Percentiles rank a stretch among this genome's conserved stretches.
Conservation (phyloP, 116 monocot genomes). For the Phalaenopsis hybrid region DNA sequence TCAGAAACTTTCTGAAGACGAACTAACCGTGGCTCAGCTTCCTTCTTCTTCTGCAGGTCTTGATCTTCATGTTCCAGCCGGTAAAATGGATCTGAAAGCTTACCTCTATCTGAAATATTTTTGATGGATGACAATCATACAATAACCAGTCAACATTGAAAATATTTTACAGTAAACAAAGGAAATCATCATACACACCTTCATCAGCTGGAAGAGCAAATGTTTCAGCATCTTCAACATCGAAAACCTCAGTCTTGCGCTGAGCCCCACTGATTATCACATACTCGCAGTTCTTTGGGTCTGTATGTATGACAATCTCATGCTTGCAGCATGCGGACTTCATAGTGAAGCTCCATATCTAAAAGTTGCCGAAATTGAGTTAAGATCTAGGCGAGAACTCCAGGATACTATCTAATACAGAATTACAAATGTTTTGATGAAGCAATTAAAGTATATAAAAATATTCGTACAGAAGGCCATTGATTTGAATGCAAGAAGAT, state of each 20-base stretch:
- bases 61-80: slow-evolving; percentile 91
- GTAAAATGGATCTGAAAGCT: slow-evolving; percentile 90
- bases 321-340: slow-evolving; percentile 93
- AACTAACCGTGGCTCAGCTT: slow-evolving; percentile 83
- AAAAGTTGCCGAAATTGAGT: background rate
- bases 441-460: background rate
- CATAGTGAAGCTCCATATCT: slow-evolving; percentile 99
- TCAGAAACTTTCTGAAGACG: slow-evolving; percentile 89
- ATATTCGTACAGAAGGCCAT: background rate
- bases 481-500: background rate
- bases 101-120: slow-evolving; percentile 57
- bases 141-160: background rate
- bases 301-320: slow-evolving; percentile 89
- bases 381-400: background rate
- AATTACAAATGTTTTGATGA: background rate
- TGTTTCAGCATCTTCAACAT: slow-evolving; percentile 93
- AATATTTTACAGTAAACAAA: background rate
- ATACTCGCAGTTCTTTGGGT: slow-evolving; percentile 91
- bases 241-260: slow-evolving; percentile 81
- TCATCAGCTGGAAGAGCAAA: slow-evolving; percentile 91
- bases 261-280: slow-evolving; percentile 91
- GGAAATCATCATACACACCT: slow-evolving; percentile 25
- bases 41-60: slow-evolving; percentile 93
- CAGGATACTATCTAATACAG: background rate
- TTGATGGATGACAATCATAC: background rate